Percentiles rank a stretch among this genome's conserved stretches.
Conservation (phyloP, 129 eudicot genomes). For the Cynara cardunculus region DNA sequence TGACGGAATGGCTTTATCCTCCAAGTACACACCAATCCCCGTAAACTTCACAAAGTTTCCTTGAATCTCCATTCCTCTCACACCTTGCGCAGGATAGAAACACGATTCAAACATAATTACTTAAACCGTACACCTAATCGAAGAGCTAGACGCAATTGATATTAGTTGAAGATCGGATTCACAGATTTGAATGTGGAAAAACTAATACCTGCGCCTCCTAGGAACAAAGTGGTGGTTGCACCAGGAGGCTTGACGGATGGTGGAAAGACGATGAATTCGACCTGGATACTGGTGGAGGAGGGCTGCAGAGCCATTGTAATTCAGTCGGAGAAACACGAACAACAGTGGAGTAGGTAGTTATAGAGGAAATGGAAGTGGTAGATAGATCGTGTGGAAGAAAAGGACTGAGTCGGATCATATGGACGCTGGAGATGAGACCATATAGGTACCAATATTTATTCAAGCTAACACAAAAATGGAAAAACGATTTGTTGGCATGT, state of each 20-base stretch:
- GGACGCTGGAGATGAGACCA: constrained; percentile 8
- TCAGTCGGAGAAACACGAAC: background rate
- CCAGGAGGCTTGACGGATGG: constrained; percentile 73
- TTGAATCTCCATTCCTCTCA: constrained; percentile 69
- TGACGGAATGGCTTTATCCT: constrained; percentile 52
- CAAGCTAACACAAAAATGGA: background rate
- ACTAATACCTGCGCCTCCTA: constrained; percentile 97
- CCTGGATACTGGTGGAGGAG: constrained; percentile 40
- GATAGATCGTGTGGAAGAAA: constrained; percentile 29
- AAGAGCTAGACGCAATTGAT: background rate
- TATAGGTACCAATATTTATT: background rate
- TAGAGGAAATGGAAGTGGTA: constrained; percentile 7
- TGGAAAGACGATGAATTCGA: constrained; percentile 64
- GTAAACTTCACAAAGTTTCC: constrained; percentile 71
- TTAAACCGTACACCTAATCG: background rate
- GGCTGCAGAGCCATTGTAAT: constrained; percentile 38
- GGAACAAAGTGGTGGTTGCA: constrained; percentile 55
- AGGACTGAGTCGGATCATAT: background rate
- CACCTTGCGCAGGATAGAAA: constrained; percentile 52
- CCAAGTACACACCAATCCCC: constrained; percentile 76
- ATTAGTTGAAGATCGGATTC: background rate
- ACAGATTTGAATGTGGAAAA: background rate
- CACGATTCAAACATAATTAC: background rate
- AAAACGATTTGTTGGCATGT: background rate
- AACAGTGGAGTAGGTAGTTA: background rate